These are phyloP conservation scores for Phytophthora chlamydospora DNA, from an alignment of 352 stramenopile genomes.

Conservation along the genomic window DNA sequence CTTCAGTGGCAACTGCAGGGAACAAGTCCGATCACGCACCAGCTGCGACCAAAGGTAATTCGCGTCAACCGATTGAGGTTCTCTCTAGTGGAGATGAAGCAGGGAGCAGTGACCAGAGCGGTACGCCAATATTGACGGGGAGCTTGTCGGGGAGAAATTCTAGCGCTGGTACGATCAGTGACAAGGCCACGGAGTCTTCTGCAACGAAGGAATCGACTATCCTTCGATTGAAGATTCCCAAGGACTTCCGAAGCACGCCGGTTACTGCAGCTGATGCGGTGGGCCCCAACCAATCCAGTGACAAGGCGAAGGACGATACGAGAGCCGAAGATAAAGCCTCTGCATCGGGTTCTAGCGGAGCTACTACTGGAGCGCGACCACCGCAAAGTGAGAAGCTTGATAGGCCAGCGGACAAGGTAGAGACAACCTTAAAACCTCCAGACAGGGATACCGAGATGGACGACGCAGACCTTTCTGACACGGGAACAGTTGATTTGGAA, in stretches of 20 bases:
- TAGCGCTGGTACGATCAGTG: neutral
- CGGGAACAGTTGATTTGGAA: constrained; percentile 43
- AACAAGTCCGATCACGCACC: neutral
- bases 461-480: constrained; percentile 38
- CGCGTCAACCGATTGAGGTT: constrained; percentile 33
- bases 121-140: neutral
- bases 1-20: neutral
- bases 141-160: constrained; percentile 1
- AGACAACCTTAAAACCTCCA: constrained; percentile 1
- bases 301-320: neutral
- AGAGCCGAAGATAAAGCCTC: neutral
- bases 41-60: constrained; percentile 12
- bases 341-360: neutral
- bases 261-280: too few relatives aligned
- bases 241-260: neutral
- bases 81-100: constrained; percentile 39
- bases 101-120: constrained; percentile 7
- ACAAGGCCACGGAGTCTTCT: neutral
- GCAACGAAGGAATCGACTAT: constrained; percentile 15
- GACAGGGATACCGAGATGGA: constrained; percentile 3
- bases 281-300: neutral
- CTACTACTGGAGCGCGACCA: neutral
- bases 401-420: neutral
- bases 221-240: constrained; percentile 20
- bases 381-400: neutral